phyloP scores from a whole-genome alignment of 2,329 filamentous ascomycete genomes.

The Stagonosporopsis rhizophila region DNA sequence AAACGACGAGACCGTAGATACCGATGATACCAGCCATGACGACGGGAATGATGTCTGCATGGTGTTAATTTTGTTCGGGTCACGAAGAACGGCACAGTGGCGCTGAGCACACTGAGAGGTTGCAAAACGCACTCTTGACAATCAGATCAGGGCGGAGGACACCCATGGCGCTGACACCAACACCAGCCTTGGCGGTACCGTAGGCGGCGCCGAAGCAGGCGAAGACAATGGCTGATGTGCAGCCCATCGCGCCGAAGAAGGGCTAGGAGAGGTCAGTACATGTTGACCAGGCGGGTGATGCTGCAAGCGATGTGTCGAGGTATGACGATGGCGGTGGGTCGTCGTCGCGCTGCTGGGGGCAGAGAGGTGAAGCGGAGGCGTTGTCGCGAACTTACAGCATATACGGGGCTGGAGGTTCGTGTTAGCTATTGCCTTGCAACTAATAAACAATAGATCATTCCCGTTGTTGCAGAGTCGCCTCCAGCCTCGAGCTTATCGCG shows the following conservation, averaged over 20 bases:
- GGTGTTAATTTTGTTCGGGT: slow-evolving; percentile 17
- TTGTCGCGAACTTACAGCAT: slow-evolving; percentile 81
- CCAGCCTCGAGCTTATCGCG: slow-evolving; percentile 46
- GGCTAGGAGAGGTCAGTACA: slow-evolving; percentile 60
- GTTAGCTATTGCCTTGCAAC: slow-evolving; percentile 39
- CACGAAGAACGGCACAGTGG: not conserved
- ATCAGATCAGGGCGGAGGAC: slow-evolving; percentile 97
- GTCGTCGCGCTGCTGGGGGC: slow-evolving; percentile 27
- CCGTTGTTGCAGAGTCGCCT: slow-evolving; percentile 22
- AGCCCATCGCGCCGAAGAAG: slow-evolving; percentile 98
- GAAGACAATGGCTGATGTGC: slow-evolving; percentile 93
- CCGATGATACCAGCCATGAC: slow-evolving; percentile 99
- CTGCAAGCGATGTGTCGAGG: slow-evolving; percentile 18
- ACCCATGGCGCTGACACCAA: slow-evolving; percentile 98
- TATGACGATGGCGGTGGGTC: slow-evolving; percentile 19
- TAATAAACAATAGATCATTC: slow-evolving; percentile 4
- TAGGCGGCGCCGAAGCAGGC: slow-evolving; percentile 97
- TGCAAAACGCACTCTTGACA: slow-evolving; percentile 87
- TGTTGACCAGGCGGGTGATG: not conserved
- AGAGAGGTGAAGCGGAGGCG: slow-evolving; percentile 31
- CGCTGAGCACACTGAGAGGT: not conserved
- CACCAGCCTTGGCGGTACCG: slow-evolving; percentile 98
- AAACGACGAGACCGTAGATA: slow-evolving; percentile 74
- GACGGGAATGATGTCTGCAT: slow-evolving; percentile 93
- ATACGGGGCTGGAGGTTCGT: slow-evolving; percentile 77